Evolutionary conservation across 75 land plant genomes (phyloP).

Genomic region (Pinus albicaulis): DNA sequence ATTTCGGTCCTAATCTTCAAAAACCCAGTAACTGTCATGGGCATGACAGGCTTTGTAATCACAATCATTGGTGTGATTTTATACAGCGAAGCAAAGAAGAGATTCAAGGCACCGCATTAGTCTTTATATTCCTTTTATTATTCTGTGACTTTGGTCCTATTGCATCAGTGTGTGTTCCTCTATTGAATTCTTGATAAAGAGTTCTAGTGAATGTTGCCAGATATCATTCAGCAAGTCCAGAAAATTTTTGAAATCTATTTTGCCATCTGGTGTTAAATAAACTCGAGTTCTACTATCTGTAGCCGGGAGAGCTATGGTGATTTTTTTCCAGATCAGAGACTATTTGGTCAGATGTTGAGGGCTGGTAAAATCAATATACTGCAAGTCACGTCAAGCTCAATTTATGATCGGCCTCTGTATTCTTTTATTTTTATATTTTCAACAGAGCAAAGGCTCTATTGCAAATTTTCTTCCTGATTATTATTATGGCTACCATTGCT

Average conservation of each 20-base stretch:
- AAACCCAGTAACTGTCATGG: slow-evolving; percentile 87
- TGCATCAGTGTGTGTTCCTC: background rate
- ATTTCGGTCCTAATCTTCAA: slow-evolving; percentile 79
- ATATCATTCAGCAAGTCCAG: background rate
- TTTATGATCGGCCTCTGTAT: background rate
- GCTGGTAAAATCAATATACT: slow-evolving; percentile 2
- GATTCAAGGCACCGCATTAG: slow-evolving; percentile 30
- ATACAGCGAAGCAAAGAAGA: slow-evolving; percentile 93
- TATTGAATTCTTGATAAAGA: background rate
- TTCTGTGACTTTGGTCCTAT: background rate
- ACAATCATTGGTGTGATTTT: slow-evolving; percentile 80
- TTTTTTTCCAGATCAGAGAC: slow-evolving; percentile 2
- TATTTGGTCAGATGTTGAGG: background rate
- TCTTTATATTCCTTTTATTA: background rate
- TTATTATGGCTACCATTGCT: background rate
- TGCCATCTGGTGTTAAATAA: background rate
- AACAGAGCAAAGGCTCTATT: slow-evolving; percentile 11
- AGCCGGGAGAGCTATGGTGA: background rate
- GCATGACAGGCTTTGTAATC: slow-evolving; percentile 74
- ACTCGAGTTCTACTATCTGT: background rate
- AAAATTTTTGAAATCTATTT: background rate
- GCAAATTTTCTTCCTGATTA: background rate
- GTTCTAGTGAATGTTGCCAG: background rate
- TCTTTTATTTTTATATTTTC: slow-evolving; percentile 1
- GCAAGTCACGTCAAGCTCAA: background rate